Base-by-base conservation (phyloP, 75 land plant species). In the Sequoia sempervirens region DNA sequence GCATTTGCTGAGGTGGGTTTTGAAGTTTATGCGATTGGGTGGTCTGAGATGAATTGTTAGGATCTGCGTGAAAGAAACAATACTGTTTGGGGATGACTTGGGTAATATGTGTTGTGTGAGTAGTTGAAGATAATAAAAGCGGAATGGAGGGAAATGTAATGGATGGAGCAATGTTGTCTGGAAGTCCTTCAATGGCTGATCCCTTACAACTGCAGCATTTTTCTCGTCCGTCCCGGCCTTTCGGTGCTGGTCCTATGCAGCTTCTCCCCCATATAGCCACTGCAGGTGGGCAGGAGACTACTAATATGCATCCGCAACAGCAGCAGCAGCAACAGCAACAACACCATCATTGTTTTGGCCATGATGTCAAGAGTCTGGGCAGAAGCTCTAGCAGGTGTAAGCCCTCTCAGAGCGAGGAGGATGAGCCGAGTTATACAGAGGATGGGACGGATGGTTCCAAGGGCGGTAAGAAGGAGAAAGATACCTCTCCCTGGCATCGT, bases 401-500 rank as follows among this genome's bases (percentile, higher is more conserved):
- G 20, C 17, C 43, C 38, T 32, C 86, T 15, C n/a, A 87, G 28
- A 91, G 92, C 75, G 91, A 90, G 81, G 95, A 93, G 11, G 94
- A 91, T 36, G 94, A 89, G 78, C 89, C 79, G 37, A 88, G 86
- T 17, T 81, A 72, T n/a, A 76, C 83, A 28, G 91, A 89, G 45
- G 86, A 84, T 46, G 86, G 85, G 66, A 70, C 36, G 14, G 83
- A 85, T 43, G 75, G 85, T 41, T 86, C 26, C 61, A 89, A 85
- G 61, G 80, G 41, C 30, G 88, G 84, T 84, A 84, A 66, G 46
- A 90, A 83, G 74, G 80, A 45, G 43, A 83, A 56, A 68, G 58
- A 79, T 11, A 30, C 74, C 18, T 90, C 95, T 17, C 91, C 92
- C 1, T 94, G 96, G 96, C 93, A 92, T 83, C 74, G 96, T 38